A percentile compares a stretch with the other conserved stretches of the same genome.
These are phyloP conservation scores for Alnus rubra DNA, from an alignment of 306 rosid genomes.

Conservation along the genomic window DNA sequence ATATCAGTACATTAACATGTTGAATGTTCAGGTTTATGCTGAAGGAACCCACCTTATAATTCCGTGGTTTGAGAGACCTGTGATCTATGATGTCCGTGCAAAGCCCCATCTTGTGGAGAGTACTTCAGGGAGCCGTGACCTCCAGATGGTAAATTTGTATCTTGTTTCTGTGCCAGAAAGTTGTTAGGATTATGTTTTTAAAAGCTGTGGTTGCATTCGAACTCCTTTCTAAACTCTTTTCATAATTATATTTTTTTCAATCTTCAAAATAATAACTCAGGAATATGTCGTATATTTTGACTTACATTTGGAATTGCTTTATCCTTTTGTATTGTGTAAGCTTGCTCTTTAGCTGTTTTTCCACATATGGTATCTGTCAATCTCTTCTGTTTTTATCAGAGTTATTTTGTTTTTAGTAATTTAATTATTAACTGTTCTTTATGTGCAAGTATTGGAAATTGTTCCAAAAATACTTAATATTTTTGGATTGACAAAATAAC, in stretches of 20 bases:
- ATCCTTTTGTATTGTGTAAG: not conserved
- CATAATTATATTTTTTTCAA: not conserved
- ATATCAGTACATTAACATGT: not conserved
- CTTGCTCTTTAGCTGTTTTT: not conserved
- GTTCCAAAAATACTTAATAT: too few relatives aligned
- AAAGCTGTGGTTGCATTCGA: not conserved
- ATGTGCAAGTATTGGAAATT: not conserved
- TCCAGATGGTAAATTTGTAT: constrained; percentile 62
- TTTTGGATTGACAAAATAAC: too few relatives aligned
- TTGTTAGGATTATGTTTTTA: not conserved
- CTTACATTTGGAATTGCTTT: not conserved
- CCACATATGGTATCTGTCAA: too few relatives aligned
- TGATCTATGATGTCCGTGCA: constrained; percentile 87
- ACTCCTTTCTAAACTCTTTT: not conserved
- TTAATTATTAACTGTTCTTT: not conserved
- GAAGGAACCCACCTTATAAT: constrained; percentile 83
- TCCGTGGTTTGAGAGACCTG: constrained; percentile 91
- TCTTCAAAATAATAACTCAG: not conserved
- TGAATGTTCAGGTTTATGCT: constrained; percentile 73
- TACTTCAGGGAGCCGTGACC: constrained; percentile 81
- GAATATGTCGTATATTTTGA: not conserved
- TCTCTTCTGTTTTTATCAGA: too few relatives aligned
- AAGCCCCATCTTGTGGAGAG: constrained; percentile 71
- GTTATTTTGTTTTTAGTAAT: not conserved
- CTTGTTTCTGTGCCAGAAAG: not conserved